Percentiles rank a stretch among this genome's conserved stretches.
Evolutionary conservation across 2,329 filamentous ascomycete genomes (phyloP).

Genomic region (Sporothrix schenckii): DNA sequence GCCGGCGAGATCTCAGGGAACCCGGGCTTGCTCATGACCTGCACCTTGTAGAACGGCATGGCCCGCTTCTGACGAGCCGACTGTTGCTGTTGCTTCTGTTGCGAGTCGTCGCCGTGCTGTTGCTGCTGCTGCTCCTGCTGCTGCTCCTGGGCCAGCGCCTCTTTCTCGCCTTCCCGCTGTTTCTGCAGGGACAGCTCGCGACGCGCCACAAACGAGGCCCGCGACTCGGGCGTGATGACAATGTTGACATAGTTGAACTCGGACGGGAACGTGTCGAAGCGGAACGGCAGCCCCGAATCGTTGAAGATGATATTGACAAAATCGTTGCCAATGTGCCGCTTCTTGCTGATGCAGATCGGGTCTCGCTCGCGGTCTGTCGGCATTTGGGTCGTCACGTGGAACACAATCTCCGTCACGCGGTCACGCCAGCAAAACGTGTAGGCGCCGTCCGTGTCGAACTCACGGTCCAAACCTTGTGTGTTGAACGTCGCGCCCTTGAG

Average conservation of each 20-base stretch:
- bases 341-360: conserved; percentile 78
- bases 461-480: conserved; percentile 83
- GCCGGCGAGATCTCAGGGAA: conserved; percentile 93
- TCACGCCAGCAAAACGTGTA: conserved; percentile 95
- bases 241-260: conserved; percentile 98
- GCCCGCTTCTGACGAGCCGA: conserved; percentile 16
- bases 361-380: conserved; percentile 80
- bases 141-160: conserved; percentile 14
- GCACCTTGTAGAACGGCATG: conserved; percentile 77
- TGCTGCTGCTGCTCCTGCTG: conserved; percentile 15
- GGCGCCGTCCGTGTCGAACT: conserved; percentile 77
- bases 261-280: conserved; percentile 88
- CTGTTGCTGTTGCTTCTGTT: conserved; percentile 38
- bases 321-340: conserved; percentile 94
- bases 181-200: conserved; percentile 47
- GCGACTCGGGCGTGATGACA: conserved; percentile 85
- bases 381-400: conserved; percentile 97
- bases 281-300: conserved; percentile 86
- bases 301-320: conserved; percentile 99
- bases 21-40: conserved; percentile 82
- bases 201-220: conserved; percentile 72
- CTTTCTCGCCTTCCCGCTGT: conserved; percentile 36
- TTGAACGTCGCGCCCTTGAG: conserved; percentile 87
- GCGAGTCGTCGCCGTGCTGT: background rate
- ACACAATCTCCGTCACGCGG: conserved; percentile 90